phyloP scores from a whole-genome alignment of 345 rosid genomes.

The Hevea brasiliensis region DNA sequence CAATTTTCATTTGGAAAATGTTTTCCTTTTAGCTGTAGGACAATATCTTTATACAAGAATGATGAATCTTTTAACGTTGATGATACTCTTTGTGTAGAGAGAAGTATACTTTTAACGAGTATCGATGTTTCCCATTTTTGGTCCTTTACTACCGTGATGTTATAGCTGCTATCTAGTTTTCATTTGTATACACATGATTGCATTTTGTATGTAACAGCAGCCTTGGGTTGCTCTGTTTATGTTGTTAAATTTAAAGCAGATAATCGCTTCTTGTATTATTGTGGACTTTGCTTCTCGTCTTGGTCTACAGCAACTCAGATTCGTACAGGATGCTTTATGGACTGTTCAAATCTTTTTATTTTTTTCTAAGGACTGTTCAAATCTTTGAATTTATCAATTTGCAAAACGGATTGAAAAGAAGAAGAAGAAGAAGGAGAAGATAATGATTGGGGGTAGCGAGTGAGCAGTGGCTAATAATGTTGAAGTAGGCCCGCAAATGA shows the following conservation, averaged over 20 bases:
- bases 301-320: neutral
- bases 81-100: neutral
- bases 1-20: neutral
- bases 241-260: neutral
- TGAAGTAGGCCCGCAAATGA: constrained; percentile 1
- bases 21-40: neutral
- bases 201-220: neutral
- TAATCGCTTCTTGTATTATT: neutral
- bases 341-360: too few relatives aligned
- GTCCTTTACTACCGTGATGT: neutral
- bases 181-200: neutral
- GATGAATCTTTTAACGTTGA: neutral
- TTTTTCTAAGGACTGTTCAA: too few relatives aligned
- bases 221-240: neutral
- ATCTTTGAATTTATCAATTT: neutral
- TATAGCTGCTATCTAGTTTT: constrained; percentile 3
- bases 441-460: neutral
- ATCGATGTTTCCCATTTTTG: neutral
- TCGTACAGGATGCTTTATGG: neutral
- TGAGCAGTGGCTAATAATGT: neutral
- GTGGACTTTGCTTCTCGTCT: neutral
- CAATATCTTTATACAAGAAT: neutral
- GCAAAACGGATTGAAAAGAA: neutral
- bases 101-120: neutral
- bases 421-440: neutral